Evolutionary conservation across 1,284 basidiomycete species (phyloP).

Genomic region (Somion occarium): DNA sequence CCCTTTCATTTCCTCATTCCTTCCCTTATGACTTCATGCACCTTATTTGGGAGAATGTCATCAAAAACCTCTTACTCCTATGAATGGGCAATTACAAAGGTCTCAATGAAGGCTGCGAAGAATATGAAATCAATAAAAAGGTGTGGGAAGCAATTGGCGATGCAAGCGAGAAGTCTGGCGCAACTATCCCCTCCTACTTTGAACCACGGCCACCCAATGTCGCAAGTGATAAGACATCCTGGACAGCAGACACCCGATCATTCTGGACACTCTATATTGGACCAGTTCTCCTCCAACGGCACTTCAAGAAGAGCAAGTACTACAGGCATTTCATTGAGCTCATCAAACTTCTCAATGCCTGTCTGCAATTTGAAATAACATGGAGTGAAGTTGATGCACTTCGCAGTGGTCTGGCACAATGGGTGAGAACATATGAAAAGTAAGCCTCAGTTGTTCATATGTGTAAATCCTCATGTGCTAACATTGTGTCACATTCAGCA

Average conservation of each 20-base stretch:
- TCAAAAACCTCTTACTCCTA: constrained; percentile 33
- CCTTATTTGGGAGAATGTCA: constrained; percentile 37
- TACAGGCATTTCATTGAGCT: constrained; percentile 40
- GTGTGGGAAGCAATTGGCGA: constrained; percentile 38
- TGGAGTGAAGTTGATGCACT: constrained; percentile 28
- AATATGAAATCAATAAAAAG: constrained; percentile 24
- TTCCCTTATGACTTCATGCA: constrained; percentile 49
- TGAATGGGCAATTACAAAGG: constrained; percentile 39
- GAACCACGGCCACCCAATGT: constrained; percentile 35
- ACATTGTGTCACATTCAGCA: constrained; percentile 17
- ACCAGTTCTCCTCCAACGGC: constrained; percentile 31
- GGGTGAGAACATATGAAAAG: constrained; percentile 41
- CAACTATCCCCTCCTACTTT: constrained; percentile 36
- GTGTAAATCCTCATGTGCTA: neutral
- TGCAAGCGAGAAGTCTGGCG: constrained; percentile 24
- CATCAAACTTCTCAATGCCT: constrained; percentile 33
- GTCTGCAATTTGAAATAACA: constrained; percentile 37
- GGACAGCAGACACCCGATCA: constrained; percentile 29
- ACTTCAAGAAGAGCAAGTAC: constrained; percentile 28
- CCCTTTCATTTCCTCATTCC: constrained; percentile 34
- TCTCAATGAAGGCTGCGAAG: constrained; percentile 27
- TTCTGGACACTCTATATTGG: constrained; percentile 37
- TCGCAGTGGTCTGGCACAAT: constrained; percentile 29
- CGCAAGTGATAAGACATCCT: constrained; percentile 21
- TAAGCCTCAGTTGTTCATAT: constrained; percentile 12